phyloP scores from a whole-genome alignment of 805 yeast genomes.

The Candida methanosorbosa region DNA sequence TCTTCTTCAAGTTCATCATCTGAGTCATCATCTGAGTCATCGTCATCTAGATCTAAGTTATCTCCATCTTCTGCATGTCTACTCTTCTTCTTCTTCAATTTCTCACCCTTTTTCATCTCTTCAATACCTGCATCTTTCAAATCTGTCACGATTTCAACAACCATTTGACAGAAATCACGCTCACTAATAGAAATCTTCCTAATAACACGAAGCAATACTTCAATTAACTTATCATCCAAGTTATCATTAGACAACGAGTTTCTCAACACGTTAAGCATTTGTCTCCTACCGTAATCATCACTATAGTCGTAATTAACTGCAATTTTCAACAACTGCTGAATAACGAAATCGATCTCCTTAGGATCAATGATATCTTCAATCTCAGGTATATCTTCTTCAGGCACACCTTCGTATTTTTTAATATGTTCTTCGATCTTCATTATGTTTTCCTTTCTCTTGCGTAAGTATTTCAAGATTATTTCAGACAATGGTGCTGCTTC shows the following conservation, averaged over 20 bases:
- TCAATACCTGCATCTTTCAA: slow-evolving; percentile 57
- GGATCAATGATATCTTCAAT: slow-evolving; percentile 32
- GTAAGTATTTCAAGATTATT: slow-evolving; percentile 46
- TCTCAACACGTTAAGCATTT: slow-evolving; percentile 53
- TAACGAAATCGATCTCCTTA: slow-evolving; percentile 59
- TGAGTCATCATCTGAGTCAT: slow-evolving; percentile 11
- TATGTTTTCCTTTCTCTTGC: slow-evolving; percentile 29
- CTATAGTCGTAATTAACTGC: slow-evolving; percentile 73
- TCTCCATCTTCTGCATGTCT: slow-evolving; percentile 19
- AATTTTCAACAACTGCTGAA: slow-evolving; percentile 62
- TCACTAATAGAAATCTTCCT: slow-evolving; percentile 68
- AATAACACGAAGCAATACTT: slow-evolving; percentile 54
- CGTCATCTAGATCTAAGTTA: slow-evolving; percentile 7
- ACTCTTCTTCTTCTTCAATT: slow-evolving; percentile 14
- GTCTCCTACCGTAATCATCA: slow-evolving; percentile 85
- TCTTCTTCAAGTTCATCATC: slow-evolving; percentile 15
- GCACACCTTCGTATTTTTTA: slow-evolving; percentile 10
- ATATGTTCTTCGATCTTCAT: slow-evolving; percentile 15
- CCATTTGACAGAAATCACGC: slow-evolving; percentile 75
- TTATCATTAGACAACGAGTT: slow-evolving; percentile 49
- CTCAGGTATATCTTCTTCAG: slow-evolving; percentile 10
- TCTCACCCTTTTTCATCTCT: slow-evolving; percentile 20
- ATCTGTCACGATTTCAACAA: slow-evolving; percentile 81
- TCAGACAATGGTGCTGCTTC: slow-evolving; percentile 68
- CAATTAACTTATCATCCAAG: slow-evolving; percentile 44